A percentile compares a stretch with the other conserved stretches of the same genome.
phyloP scores from a whole-genome alignment of 257 asterid species.

The Cinchona pubescens region DNA sequence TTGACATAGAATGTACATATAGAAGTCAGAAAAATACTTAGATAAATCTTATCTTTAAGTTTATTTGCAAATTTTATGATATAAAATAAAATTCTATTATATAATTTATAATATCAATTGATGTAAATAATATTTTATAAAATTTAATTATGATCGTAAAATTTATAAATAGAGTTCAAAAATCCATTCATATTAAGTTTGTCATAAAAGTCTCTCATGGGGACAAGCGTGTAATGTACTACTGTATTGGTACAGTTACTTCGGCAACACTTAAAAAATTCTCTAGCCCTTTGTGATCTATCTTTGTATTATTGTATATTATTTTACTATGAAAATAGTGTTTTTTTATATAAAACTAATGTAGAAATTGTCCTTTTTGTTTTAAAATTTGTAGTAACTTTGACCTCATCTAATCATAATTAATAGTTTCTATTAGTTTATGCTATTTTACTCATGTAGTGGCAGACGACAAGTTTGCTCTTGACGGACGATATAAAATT shows the following conservation, averaged over 20 bases:
- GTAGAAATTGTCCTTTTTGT: slow-evolving; percentile 16
- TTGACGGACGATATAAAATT: not conserved
- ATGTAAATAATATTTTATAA: too few species aligned
- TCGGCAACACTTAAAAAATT: slow-evolving; percentile 23
- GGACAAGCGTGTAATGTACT: slow-evolving; percentile 66
- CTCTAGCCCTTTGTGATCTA: not conserved
- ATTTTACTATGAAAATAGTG: not conserved
- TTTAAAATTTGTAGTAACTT: slow-evolving; percentile 42
- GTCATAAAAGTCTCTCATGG: slow-evolving; percentile 40
- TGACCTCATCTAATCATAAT: slow-evolving; percentile 39
- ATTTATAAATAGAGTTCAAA: too few species aligned
- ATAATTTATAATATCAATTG: too few species aligned
- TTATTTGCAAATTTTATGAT: too few species aligned
- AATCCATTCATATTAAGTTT: too few species aligned
- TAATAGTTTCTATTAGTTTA: slow-evolving; percentile 6
- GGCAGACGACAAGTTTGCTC: slow-evolving; percentile 58
- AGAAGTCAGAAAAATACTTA: too few species aligned
- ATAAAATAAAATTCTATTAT: too few species aligned
- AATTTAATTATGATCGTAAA: too few species aligned
- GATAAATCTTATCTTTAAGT: too few species aligned
- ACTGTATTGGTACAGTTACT: slow-evolving; percentile 44
- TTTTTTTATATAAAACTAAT: slow-evolving; percentile 25
- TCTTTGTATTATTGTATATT: not conserved
- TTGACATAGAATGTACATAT: too few species aligned
- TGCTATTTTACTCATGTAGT: slow-evolving; percentile 33